Percentiles rank a stretch among this genome's conserved stretches.
Conservation (phyloP, 768 basidiomycete species). For the Suillus americanus region DNA sequence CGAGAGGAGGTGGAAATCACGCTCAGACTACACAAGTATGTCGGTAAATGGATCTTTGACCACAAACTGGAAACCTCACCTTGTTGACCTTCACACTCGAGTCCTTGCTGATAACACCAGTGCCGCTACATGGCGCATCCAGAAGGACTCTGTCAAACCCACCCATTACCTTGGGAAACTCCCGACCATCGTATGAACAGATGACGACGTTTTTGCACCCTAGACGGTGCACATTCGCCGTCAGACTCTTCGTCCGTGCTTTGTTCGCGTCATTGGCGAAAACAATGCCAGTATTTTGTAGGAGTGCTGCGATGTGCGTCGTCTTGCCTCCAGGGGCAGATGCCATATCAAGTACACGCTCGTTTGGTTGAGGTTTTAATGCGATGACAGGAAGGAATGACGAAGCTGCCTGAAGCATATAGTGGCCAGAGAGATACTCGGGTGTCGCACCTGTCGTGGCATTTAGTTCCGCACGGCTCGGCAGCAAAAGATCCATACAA, state of each 20-base stretch:
- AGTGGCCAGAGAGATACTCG: conserved; percentile 98
- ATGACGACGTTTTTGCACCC: conserved; percentile 98
- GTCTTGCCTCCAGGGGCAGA: conserved; percentile 98
- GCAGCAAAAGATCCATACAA: conserved; percentile 11
- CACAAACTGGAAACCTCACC: conserved; percentile 44
- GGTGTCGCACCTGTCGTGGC: conserved; percentile 77
- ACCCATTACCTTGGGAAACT: conserved; percentile 98
- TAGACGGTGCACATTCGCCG: conserved; percentile 93
- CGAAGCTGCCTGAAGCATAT: conserved; percentile 99
- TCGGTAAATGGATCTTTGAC: conserved; percentile 9
- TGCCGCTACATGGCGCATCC: conserved; percentile 97
- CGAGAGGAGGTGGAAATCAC: conserved; percentile 94
- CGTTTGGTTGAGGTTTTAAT: conserved; percentile 86
- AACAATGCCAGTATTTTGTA: conserved; percentile 97
- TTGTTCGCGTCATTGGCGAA: conserved; percentile 98
- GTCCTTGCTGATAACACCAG: conserved; percentile 98
- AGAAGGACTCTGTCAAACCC: conserved; percentile 97
- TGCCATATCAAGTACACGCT: conserved; percentile 97
- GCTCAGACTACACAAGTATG: conserved; percentile 63
- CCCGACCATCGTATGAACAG: conserved; percentile 95
- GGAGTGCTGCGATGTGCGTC: conserved; percentile 93
- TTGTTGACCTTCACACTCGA: conserved; percentile 98
- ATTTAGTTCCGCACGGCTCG: conserved; percentile 2
- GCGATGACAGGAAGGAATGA: conserved; percentile 99
- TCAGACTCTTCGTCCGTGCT: conserved; percentile 90